phyloP scores from a whole-genome alignment of 441 rosid genomes.

The Lepidium campestre region DNA sequence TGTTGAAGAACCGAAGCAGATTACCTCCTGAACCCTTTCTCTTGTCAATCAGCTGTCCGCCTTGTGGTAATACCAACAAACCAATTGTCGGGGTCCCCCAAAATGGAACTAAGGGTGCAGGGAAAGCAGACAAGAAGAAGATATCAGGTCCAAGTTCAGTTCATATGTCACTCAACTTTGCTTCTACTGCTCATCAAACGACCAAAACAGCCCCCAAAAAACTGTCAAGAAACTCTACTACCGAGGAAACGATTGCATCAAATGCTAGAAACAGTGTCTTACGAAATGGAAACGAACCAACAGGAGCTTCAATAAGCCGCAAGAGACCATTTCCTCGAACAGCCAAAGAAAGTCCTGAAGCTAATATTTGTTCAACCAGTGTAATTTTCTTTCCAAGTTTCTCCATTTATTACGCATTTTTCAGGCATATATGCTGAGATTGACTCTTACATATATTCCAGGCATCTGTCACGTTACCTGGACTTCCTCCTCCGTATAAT shows the following conservation, averaged over 20 bases:
- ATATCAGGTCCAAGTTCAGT: constrained; percentile 9
- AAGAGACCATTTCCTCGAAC: constrained; percentile 35
- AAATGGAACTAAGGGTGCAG: background rate
- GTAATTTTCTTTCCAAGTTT: constrained; percentile 11
- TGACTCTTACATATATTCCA: constrained; percentile 29
- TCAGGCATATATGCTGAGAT: background rate
- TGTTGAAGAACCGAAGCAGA: background rate
- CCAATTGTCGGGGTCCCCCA: constrained; percentile 6
- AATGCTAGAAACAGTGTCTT: constrained; percentile 28
- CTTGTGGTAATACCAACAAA: constrained; percentile 18
- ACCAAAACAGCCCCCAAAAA: background rate
- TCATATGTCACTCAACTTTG: constrained; percentile 26
- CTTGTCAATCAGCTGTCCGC: constrained; percentile 1
- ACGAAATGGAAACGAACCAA: constrained; percentile 21
- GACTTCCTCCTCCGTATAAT: constrained; percentile 29
- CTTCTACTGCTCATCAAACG: constrained; percentile 8
- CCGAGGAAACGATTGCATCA: constrained; percentile 30
- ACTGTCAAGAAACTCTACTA: constrained; percentile 10
- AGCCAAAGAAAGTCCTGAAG: constrained; percentile 32
- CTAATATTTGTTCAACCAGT: constrained; percentile 28
- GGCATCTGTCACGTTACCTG: constrained; percentile 44
- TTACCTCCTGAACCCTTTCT: background rate
- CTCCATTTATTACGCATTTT: constrained; percentile 1
- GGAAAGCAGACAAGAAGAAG: constrained; percentile 16
- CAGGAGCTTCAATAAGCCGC: constrained; percentile 29